phyloP scores from a whole-genome alignment of 768 basidiomycete genomes.

The Pholiota molesta region DNA sequence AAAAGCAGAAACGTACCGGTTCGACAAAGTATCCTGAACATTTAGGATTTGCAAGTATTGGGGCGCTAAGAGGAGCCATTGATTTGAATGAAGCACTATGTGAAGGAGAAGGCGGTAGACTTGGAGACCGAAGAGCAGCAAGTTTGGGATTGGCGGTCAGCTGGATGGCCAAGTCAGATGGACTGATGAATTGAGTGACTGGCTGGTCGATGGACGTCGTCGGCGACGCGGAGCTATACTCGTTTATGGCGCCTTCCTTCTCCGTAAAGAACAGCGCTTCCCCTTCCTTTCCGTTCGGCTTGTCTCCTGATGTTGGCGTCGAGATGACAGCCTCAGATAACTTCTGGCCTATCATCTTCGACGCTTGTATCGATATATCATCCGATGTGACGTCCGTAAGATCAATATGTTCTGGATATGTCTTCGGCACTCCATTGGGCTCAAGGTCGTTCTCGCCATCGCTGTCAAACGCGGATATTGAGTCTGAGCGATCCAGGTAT shows the following conservation, averaged over 20 bases:
- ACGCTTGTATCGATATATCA: slow-evolving; percentile 30
- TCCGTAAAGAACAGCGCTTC: slow-evolving; percentile 7
- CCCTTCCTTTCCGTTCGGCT: background rate
- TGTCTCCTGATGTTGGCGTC: slow-evolving; percentile 9
- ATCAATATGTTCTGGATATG: slow-evolving; percentile 2
- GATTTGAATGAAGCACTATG: slow-evolving; percentile 19
- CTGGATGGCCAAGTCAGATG: slow-evolving; percentile 45
- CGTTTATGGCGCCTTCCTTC: slow-evolving; percentile 13
- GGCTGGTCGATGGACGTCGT: slow-evolving; percentile 15
- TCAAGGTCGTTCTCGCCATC: slow-evolving; percentile 38
- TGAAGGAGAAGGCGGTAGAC: slow-evolving; percentile 5
- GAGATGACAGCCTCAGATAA: slow-evolving; percentile 46
- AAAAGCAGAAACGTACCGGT: slow-evolving; percentile 59
- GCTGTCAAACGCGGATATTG: slow-evolving; percentile 57
- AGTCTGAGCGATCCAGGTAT: slow-evolving; percentile 31
- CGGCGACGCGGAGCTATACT: background rate
- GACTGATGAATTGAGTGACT: slow-evolving; percentile 36
- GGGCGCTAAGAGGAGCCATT: slow-evolving; percentile 48
- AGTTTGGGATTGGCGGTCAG: slow-evolving; percentile 46
- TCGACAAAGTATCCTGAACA: slow-evolving; percentile 99
- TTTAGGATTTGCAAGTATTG: slow-evolving; percentile 74
- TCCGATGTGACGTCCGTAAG: slow-evolving; percentile 16
- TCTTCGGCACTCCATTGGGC: background rate
- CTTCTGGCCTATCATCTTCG: slow-evolving; percentile 41
- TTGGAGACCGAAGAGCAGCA: slow-evolving; percentile 37